Evolutionary conservation across 345 rosid species (phyloP).

Genomic region (Gossypium longicalyx): DNA sequence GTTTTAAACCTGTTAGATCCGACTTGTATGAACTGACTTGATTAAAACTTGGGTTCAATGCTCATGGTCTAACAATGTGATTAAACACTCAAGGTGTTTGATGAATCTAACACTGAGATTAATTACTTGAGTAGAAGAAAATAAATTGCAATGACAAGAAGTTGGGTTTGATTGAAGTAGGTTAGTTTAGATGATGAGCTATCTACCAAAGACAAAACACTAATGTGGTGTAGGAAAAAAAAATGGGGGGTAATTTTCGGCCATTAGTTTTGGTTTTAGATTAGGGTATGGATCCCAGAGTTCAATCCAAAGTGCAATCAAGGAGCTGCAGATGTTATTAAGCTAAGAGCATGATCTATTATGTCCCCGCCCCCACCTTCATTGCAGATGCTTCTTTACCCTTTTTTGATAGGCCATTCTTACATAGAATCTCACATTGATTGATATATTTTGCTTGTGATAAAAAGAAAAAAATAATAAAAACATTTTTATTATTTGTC

Average conservation of each 20-base stretch:
- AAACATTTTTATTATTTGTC: neutral
- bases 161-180: constrained; percentile 11
- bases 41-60: no score
- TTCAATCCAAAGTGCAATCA: constrained; percentile 25
- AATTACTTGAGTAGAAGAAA: constrained; percentile 2
- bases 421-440: constrained; percentile 21
- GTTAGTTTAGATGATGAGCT: neutral
- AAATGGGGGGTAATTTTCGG: neutral
- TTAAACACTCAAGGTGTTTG: neutral
- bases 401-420: constrained; percentile 19
- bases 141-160: neutral
- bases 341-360: neutral
- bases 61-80: no score
- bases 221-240: neutral
- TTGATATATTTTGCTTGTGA: constrained; percentile 2
- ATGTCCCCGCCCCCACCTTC: neutral
- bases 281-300: constrained; percentile 20
- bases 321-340: constrained; percentile 7
- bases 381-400: neutral
- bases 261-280: neutral
- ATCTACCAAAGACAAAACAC: neutral
- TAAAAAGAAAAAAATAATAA: neutral
- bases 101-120: neutral
- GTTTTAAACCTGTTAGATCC: no score
- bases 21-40: no score